phyloP scores from a whole-genome alignment of 805 yeast species.

The Metschnikowia orientalis region DNA sequence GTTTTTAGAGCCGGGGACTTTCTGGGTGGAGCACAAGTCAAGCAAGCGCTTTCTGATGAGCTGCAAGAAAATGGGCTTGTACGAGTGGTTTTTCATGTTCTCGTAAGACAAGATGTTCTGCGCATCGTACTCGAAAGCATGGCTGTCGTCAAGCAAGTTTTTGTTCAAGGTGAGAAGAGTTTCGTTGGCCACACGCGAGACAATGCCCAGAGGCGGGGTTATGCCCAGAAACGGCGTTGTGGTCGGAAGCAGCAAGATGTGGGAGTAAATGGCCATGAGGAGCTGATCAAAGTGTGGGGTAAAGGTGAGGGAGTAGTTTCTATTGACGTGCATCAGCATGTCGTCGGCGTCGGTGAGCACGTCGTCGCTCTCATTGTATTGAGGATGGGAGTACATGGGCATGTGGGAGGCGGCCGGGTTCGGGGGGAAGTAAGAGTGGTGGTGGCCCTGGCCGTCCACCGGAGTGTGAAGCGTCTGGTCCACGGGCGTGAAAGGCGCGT shows the following conservation, averaged over 20 bases:
- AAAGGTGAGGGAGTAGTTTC: constrained; percentile 31
- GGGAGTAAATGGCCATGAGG: constrained; percentile 31
- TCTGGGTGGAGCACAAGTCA: constrained; percentile 33
- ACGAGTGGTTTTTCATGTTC: constrained; percentile 26
- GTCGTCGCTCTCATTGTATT: constrained; percentile 39
- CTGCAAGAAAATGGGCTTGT: constrained; percentile 39
- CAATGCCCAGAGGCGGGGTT: constrained; percentile 43
- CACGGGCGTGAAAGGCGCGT: constrained; percentile 41
- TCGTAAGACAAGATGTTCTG: constrained; percentile 33
- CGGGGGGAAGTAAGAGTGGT: constrained; percentile 10
- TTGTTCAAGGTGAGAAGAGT: constrained; percentile 28
- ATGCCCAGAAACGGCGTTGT: constrained; percentile 43
- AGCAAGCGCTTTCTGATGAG: constrained; percentile 38
- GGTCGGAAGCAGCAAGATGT: constrained; percentile 38
- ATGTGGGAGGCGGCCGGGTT: constrained; percentile 12
- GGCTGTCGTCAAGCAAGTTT: constrained; percentile 14
- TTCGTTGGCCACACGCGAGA: constrained; percentile 41
- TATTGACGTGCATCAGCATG: constrained; percentile 19
- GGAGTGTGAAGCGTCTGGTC: constrained; percentile 43
- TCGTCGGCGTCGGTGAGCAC: constrained; percentile 39
- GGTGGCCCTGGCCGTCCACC: constrained; percentile 21
- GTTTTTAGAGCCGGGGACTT: constrained; percentile 8
- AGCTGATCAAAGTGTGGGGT: constrained; percentile 35
- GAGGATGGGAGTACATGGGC: constrained; percentile 29
- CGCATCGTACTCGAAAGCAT: constrained; percentile 25